A percentile compares a stretch with the other conserved stretches of the same genome.
phyloP scores from a whole-genome alignment of 2,329 filamentous ascomycete genomes.

The Diaporthe ilicicola region DNA sequence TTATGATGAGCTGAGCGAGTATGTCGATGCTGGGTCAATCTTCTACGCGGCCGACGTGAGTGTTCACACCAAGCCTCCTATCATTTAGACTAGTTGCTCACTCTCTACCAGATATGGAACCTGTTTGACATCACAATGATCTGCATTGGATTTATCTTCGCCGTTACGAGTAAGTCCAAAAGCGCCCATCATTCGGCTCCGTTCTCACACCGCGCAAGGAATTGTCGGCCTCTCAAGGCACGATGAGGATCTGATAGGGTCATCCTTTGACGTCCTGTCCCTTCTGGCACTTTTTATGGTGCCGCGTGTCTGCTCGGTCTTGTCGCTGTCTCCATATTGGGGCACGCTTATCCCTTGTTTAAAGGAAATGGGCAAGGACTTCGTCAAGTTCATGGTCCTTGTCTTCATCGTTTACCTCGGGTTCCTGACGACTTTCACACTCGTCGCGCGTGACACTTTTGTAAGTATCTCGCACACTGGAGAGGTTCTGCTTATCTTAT shows the following conservation, averaged over 20 bases:
- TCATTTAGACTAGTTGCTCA: conserved; percentile 78
- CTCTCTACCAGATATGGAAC: conserved; percentile 75
- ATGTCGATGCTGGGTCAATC: conserved; percentile 83
- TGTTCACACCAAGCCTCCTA: conserved; percentile 49
- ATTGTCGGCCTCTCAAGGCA: conserved; percentile 70
- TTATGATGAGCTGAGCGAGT: conserved; percentile 87
- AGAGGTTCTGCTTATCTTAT: not conserved
- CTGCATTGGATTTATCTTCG: conserved; percentile 75
- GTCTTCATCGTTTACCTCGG: conserved; percentile 85
- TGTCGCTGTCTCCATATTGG: conserved; percentile 90
- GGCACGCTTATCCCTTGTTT: conserved; percentile 89
- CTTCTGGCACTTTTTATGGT: conserved; percentile 91
- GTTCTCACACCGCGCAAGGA: conserved; percentile 53
- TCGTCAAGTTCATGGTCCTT: conserved; percentile 78
- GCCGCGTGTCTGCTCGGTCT: conserved; percentile 85
- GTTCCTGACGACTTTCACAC: conserved; percentile 86
- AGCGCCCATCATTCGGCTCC: conserved; percentile 21
- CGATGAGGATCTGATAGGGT: conserved; percentile 72
- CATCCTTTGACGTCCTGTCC: conserved; percentile 88
- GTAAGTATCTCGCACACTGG: not conserved
- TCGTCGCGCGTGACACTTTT: conserved; percentile 77
- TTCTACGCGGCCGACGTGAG: conserved; percentile 83
- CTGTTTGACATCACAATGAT: conserved; percentile 83
- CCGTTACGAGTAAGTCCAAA: conserved; percentile 71
- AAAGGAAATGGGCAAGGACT: conserved; percentile 94